Percentiles rank a stretch among this genome's conserved stretches.
Evolutionary conservation across 805 yeast genomes (phyloP).

Genomic region (Starmerella potacharoeniae): DNA sequence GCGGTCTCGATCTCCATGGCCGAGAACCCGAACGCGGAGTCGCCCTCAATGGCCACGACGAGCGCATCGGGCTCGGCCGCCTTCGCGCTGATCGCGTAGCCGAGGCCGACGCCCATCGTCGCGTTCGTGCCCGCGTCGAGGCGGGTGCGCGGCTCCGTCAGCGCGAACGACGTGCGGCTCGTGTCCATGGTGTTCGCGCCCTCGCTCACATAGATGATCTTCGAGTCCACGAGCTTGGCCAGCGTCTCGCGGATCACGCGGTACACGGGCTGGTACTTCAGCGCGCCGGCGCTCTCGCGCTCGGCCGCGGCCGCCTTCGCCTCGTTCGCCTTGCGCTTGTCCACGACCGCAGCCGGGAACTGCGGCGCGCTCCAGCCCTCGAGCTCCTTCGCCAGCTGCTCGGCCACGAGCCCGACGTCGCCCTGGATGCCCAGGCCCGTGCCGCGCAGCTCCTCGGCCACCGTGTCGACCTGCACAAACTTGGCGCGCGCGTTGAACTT

Average conservation of each 20-base stretch:
- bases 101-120: conserved; percentile 66
- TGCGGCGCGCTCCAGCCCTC: conserved; percentile 30
- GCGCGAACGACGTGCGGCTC: conserved; percentile 50
- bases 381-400: conserved; percentile 29
- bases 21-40: conserved; percentile 67
- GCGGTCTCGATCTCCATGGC: conserved; percentile 66
- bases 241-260: conserved; percentile 37
- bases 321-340: conserved; percentile 26
- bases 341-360: conserved; percentile 25
- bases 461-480: conserved; percentile 47
- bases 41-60: conserved; percentile 57
- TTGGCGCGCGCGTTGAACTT: conserved; percentile 37
- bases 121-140: conserved; percentile 69
- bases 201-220: conserved; percentile 43
- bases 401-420: conserved; percentile 37
- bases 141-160: conserved; percentile 41
- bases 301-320: conserved; percentile 28
- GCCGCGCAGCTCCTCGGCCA: conserved; percentile 43
- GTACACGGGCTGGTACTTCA: conserved; percentile 47
- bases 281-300: conserved; percentile 24
- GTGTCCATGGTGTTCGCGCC: conserved; percentile 75
- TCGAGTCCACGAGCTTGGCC: conserved; percentile 5
- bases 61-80: conserved; percentile 34
- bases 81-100: conserved; percentile 57
- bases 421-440: conserved; percentile 45